Percentiles rank a stretch among this genome's conserved stretches.
Evolutionary conservation across 1,284 basidiomycete genomes (phyloP).

Genomic region (Kwoniella shivajii): DNA sequence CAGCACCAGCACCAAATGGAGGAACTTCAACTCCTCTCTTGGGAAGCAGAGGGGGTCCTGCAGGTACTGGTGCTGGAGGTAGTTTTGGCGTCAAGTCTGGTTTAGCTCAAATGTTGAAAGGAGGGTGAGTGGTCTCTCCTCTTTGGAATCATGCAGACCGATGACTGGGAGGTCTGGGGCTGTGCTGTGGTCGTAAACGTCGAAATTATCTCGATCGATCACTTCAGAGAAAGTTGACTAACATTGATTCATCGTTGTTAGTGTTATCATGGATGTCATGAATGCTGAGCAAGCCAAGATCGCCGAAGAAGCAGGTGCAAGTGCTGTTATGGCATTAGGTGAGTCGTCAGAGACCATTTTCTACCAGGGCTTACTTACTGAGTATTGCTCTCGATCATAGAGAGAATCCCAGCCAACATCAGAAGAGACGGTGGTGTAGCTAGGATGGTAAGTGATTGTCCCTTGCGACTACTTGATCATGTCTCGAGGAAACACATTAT

Average conservation of each 20-base stretch:
- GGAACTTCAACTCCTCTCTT: constrained; percentile 40
- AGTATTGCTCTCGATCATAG: constrained; percentile 41
- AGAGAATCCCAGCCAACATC: constrained; percentile 96
- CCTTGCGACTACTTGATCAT: neutral
- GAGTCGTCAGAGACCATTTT: constrained; percentile 1
- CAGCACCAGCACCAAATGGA: constrained; percentile 36
- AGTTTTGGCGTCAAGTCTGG: constrained; percentile 93
- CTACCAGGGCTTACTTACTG: neutral
- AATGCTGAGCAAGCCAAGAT: constrained; percentile 72
- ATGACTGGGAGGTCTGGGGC: too few relatives aligned
- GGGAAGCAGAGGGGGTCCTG: constrained; percentile 18
- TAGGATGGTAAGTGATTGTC: constrained; percentile 69
- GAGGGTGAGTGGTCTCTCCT: constrained; percentile 38
- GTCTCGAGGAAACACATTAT: too few relatives aligned
- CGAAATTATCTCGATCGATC: too few relatives aligned
- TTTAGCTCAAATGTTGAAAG: constrained; percentile 93
- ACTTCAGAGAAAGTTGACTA: too few relatives aligned
- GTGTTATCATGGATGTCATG: constrained; percentile 88
- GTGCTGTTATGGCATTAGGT: constrained; percentile 91
- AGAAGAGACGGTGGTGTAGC: constrained; percentile 86
- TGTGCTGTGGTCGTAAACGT: too few relatives aligned
- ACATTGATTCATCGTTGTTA: constrained; percentile 61
- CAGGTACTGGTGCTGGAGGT: constrained; percentile 59
- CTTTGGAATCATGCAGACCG: too few relatives aligned
- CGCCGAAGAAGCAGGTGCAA: constrained; percentile 96